phyloP scores from a whole-genome alignment of 257 asterid genomes.

The Henckelia pumila region DNA sequence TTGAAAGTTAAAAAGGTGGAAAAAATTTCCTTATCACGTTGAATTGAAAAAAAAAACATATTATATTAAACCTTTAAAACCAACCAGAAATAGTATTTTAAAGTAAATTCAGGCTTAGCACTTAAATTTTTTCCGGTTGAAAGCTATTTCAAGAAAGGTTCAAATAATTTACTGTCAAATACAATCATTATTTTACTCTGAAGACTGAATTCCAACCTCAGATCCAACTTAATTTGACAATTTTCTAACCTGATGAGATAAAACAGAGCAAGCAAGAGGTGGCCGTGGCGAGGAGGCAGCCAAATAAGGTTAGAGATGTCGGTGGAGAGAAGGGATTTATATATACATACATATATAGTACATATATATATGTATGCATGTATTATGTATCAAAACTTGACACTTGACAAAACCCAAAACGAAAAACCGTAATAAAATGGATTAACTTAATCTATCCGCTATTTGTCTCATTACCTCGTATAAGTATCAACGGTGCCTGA shows the following conservation, averaged over 20 bases:
- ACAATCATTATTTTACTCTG: background rate
- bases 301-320: background rate
- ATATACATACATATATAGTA: background rate
- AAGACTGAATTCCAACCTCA: background rate
- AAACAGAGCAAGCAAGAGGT: no score
- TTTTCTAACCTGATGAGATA: background rate
- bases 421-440: slow-evolving; percentile 21
- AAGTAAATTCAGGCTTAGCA: background rate
- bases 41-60: background rate
- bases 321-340: background rate
- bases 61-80: background rate
- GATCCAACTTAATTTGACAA: background rate
- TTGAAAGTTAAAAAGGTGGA: no score
- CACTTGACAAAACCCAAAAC: slow-evolving; percentile 3
- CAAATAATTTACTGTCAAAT: background rate
- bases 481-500: slow-evolving; percentile 3
- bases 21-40: background rate
- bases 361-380: background rate
- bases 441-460: slow-evolving; percentile 6
- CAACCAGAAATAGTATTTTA: background rate
- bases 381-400: slow-evolving; percentile 7
- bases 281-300: background rate
- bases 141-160: background rate
- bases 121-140: background rate
- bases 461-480: slow-evolving; percentile 7